Conservation (phyloP, 805 yeast genomes). For the Suhomyces vadensis region DNA sequence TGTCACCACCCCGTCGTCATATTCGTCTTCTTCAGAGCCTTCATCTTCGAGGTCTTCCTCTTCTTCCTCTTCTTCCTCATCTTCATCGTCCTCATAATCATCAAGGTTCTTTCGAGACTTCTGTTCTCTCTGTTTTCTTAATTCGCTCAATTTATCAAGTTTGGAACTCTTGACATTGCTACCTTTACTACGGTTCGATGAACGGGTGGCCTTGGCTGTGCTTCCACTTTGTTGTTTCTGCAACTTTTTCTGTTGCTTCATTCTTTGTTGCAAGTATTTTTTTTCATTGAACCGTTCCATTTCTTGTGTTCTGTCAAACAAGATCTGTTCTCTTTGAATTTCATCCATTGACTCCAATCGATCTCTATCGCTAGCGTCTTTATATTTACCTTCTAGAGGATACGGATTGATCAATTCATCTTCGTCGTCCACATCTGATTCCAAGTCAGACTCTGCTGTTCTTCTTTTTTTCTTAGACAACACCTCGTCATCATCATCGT, state of each 20-base stretch:
- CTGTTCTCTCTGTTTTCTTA: conserved; percentile 74
- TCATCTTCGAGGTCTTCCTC: conserved; percentile 41
- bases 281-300: conserved; percentile 87
- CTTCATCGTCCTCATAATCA: conserved; percentile 25
- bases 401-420: conserved; percentile 64
- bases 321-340: conserved; percentile 84
- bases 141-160: conserved; percentile 63
- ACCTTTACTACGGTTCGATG: conserved; percentile 32
- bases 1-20: conserved; percentile 21
- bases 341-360: conserved; percentile 76
- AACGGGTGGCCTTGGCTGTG: conserved; percentile 34
- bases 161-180: conserved; percentile 37
- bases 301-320: conserved; percentile 91
- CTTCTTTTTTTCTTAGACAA: conserved; percentile 32
- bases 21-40: conserved; percentile 44
- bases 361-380: conserved; percentile 74
- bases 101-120: conserved; percentile 34
- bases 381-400: conserved; percentile 90
- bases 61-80: conserved; percentile 28
- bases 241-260: conserved; percentile 49
- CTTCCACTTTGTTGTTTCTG: conserved; percentile 7
- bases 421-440: conserved; percentile 20
- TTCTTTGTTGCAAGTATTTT: conserved; percentile 78
- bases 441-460: conserved; percentile 12
- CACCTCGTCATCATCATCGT: conserved; percentile 31